Conservation (phyloP, 192 early-diverging fungal genomes). For the Coemansia sp. region DNA sequence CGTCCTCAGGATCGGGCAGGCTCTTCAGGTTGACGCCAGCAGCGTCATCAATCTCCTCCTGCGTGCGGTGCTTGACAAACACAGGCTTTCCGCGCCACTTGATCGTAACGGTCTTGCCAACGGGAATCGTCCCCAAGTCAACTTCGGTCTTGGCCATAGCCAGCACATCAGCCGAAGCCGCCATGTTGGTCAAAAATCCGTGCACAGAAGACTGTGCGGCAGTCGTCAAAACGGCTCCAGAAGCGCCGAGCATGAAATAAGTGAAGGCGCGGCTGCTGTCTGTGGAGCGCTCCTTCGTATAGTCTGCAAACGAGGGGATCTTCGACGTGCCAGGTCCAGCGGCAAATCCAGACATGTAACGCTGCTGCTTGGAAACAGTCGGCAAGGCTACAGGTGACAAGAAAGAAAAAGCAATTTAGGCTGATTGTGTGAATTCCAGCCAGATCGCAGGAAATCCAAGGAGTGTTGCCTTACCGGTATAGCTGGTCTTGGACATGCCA, state of each 20-base stretch:
- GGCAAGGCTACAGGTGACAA: slow-evolving; percentile 21
- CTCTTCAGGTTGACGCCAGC: slow-evolving; percentile 73
- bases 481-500: slow-evolving; percentile 29
- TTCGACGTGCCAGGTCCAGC: slow-evolving; percentile 59
- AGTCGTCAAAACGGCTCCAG: slow-evolving; percentile 74
- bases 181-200: slow-evolving; percentile 74
- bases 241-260: slow-evolving; percentile 94
- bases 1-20: slow-evolving; percentile 89
- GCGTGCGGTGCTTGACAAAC: slow-evolving; percentile 94
- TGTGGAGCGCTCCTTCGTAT: slow-evolving; percentile 65
- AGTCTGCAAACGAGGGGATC: slow-evolving; percentile 76
- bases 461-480: slow-evolving; percentile 35
- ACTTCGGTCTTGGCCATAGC: slow-evolving; percentile 98
- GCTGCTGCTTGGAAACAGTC: slow-evolving; percentile 47
- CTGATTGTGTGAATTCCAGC: not conserved
- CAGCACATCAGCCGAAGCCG: slow-evolving; percentile 96
- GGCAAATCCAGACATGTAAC: slow-evolving; percentile 56
- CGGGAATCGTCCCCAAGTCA: slow-evolving; percentile 84
- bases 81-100: slow-evolving; percentile 99
- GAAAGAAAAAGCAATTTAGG: not conserved
- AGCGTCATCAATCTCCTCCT: slow-evolving; percentile 91
- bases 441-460: slow-evolving; percentile 4
- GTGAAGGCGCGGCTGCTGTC: slow-evolving; percentile 75
- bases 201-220: slow-evolving; percentile 89
- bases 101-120: slow-evolving; percentile 94